Evolutionary conservation across 257 asterid species (phyloP).

Genomic region (Solanum tacnaense): DNA sequence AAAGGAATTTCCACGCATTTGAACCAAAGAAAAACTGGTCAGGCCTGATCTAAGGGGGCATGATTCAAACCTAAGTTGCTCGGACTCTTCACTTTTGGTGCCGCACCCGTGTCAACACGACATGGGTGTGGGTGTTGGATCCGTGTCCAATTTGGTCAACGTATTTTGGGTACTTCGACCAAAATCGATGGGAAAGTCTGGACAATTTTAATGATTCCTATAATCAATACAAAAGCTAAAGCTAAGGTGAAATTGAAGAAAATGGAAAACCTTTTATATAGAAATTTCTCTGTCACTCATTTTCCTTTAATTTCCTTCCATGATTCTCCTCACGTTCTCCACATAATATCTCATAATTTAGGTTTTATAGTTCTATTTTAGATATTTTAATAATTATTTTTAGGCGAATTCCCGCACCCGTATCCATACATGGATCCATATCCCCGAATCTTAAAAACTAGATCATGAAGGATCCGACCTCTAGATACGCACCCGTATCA

Average conservation of each 20-base stretch:
- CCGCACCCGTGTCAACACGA: background rate
- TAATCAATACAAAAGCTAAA: background rate
- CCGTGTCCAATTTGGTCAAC: background rate
- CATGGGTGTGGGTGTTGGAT: background rate
- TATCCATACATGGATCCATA: background rate
- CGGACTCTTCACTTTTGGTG: background rate
- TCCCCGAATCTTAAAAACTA: background rate
- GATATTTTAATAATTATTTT: no score
- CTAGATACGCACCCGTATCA: background rate
- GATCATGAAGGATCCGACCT: background rate
- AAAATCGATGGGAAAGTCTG: background rate
- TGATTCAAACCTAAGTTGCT: background rate
- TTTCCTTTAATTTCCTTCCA: background rate
- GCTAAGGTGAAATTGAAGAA: background rate
- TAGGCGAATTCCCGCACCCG: background rate
- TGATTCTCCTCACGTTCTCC: background rate
- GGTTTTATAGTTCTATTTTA: background rate
- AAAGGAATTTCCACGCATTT: background rate
- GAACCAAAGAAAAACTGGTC: background rate
- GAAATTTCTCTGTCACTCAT: background rate
- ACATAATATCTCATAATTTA: background rate
- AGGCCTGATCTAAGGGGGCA: background rate
- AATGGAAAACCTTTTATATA: background rate
- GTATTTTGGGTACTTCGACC: background rate
- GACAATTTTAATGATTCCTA: background rate